Evolutionary conservation across 192 early-diverging fungal species (phyloP), one percentile per base, ranked within the genome.

Genomic region (Spizellomyces punctatus): DNA sequence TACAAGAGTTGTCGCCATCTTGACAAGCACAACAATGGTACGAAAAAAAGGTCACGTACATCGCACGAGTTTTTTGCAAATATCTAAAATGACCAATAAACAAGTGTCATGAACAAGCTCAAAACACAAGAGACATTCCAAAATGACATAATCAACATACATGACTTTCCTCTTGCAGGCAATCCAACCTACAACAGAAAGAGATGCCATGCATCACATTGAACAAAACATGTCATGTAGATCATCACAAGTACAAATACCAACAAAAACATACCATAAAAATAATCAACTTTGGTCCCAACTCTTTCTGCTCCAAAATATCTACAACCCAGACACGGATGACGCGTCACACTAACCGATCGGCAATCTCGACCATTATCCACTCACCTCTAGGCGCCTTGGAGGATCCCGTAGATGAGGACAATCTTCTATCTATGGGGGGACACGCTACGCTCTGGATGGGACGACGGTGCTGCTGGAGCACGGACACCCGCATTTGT

Each of bases 21-120:
- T n/a, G n/a, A n/a, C n/a, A n/a, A n/a, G n/a, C n/a, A n/a, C 54
- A 7, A 7, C n/a, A 7, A 56, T 7, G 22, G 7, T 6, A 56
- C 52, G 7, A 56, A 22, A 7, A 7, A 56, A 22, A 56, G 42
- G 5, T 8, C 85, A 90, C 78, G 93, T 78, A 84, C 95, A 99
- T 55, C 95, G 89, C 72, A 89, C 87, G 27, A 99, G 85, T 74
- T 99, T 99, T 70, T 97, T 97, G 78, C 94, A 93, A 68, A 99
- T 91, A 71, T 97, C 95, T 82, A 86, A 87, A 19, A 16, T 21
- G 0, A 58, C 50, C 14, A 67, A 41, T 44, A n/a, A 49, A 17
- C 42, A 78, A 76, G 0, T n/a, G 9, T n/a, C 36, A 17, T 71
- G 19, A 14, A 42, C 36, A 27, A 36, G 27, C 27, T 66, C 42